Evolutionary conservation across 768 basidiomycete genomes (phyloP), one percentile per base, ranked within the genome.

Genomic region (Daedaleopsis sinensis): DNA sequence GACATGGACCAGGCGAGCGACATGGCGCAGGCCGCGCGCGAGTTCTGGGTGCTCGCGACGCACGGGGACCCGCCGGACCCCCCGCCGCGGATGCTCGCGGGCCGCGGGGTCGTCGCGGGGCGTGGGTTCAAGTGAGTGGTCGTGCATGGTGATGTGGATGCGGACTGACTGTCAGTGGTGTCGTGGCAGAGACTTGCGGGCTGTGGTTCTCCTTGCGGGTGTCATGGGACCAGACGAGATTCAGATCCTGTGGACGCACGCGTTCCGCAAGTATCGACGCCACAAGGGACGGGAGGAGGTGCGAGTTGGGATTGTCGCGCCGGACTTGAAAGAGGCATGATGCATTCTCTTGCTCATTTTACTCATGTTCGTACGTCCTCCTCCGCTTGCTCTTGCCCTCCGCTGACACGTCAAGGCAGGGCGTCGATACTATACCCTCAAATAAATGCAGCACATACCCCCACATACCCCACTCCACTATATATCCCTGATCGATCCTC

Each of bases 191-290:
- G 54, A 54, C 32, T 47, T 52, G 47, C 42, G 39, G 8, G 47
- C 54, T 16, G 56, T 63, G n/a, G 35, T 47, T 24, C 5, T 66
- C 15, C 50, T 58, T 19, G 60, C 57, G 10, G 62, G 52, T 27
- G 35, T 67, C 32, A 43, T 62, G 5, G 47, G 52, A 11, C 58
- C 61, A 8, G 58, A 67, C 48, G 55, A 60, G 16, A 57, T 67
- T 9, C 52, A 63, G 32, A 57, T 67, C 13, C 62, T 48, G 44
- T 67, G 66, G 66, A 52, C 43, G 11, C 58, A 65, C 35, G 58
- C 55, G 16, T 57, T 59, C 24, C 54, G 62, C 15, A 61, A 51
- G 1, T 67, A 65, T 46, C 43, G 50, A 18, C 61, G 61, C 13
- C 63, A 63, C 53, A 58, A 51, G 36, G 61, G 61, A 16, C 63